Percentiles rank a stretch among this genome's conserved stretches.
These are phyloP conservation scores for Trichoderma afroharzianum DNA, from an alignment of 2,329 filamentous ascomycete genomes.

Conservation along the genomic window DNA sequence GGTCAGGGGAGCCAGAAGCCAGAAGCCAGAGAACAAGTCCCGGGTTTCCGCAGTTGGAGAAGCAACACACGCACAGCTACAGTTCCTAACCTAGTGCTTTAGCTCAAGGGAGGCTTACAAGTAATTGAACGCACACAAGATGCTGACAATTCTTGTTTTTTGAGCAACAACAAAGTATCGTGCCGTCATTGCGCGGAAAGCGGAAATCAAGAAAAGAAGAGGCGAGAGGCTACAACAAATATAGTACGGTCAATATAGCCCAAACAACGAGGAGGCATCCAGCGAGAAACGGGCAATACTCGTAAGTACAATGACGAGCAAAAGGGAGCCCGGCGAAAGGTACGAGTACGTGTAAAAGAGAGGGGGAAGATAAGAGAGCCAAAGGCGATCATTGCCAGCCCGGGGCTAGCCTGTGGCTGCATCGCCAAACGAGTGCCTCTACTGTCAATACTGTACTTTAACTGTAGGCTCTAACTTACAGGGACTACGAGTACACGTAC, in stretches of 20 bases:
- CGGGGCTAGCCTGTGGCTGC: not conserved
- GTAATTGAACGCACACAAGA: not conserved
- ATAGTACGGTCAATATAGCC: not conserved
- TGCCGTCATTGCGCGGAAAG: not conserved
- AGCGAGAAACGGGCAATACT: too few species aligned
- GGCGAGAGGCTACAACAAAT: not conserved
- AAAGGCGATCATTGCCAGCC: not conserved
- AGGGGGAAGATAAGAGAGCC: not conserved
- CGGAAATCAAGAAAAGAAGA: not conserved
- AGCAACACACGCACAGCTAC: not conserved
- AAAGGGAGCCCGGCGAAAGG: not conserved
- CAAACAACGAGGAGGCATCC: not conserved
- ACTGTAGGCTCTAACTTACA: too few species aligned
- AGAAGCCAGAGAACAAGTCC: not conserved
- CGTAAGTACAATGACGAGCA: not conserved
- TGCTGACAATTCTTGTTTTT: not conserved
- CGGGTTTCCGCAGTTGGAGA: slow-evolving; percentile 8
- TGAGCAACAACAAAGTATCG: not conserved
- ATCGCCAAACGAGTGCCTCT: not conserved
- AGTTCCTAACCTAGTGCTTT: not conserved
- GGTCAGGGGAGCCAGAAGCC: not conserved
- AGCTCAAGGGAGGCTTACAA: not conserved
- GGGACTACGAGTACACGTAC: not conserved
- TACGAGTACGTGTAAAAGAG: not conserved
- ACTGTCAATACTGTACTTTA: too few species aligned